Evolutionary conservation across 192 early-diverging fungal genomes (phyloP).

Genomic region (Backusella tarrabulga): DNA sequence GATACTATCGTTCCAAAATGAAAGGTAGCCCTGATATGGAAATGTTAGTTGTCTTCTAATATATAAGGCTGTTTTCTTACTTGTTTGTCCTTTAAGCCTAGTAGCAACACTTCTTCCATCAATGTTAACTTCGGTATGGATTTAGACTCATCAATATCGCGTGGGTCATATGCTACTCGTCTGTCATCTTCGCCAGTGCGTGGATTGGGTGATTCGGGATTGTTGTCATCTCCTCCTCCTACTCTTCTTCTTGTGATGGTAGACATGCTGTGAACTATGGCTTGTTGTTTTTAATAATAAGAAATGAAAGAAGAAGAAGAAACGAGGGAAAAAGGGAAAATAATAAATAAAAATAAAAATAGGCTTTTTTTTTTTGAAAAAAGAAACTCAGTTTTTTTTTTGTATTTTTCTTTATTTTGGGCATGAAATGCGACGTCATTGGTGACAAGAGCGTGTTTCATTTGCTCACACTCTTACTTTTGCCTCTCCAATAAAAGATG

Average conservation of each 20-base stretch:
- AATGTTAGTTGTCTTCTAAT: background rate
- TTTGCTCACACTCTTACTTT: background rate
- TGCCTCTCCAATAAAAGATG: background rate
- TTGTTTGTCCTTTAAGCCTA: constrained; percentile 92
- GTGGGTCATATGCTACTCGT: constrained; percentile 50
- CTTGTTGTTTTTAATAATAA: background rate
- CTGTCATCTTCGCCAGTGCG: constrained; percentile 1
- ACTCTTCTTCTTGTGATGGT: constrained; percentile 23
- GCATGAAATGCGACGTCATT: constrained; percentile 1
- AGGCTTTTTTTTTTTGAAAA: background rate
- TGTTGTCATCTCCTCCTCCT: constrained; percentile 15
- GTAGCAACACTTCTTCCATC: constrained; percentile 91
- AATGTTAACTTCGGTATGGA: constrained; percentile 69
- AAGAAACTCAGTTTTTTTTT: background rate
- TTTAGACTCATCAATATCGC: constrained; percentile 45
- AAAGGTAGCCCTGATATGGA: constrained; percentile 72
- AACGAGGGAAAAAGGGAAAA: background rate
- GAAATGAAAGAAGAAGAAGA: too few species aligned
- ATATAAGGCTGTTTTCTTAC: constrained; percentile 31
- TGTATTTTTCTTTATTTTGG: background rate
- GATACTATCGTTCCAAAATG: constrained; percentile 98
- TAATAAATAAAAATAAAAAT: background rate
- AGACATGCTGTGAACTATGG: background rate
- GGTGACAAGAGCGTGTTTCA: background rate
- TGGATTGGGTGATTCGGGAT: background rate